Evolutionary conservation across 805 yeast genomes (phyloP).

Genomic region (Pichia ethanolica): DNA sequence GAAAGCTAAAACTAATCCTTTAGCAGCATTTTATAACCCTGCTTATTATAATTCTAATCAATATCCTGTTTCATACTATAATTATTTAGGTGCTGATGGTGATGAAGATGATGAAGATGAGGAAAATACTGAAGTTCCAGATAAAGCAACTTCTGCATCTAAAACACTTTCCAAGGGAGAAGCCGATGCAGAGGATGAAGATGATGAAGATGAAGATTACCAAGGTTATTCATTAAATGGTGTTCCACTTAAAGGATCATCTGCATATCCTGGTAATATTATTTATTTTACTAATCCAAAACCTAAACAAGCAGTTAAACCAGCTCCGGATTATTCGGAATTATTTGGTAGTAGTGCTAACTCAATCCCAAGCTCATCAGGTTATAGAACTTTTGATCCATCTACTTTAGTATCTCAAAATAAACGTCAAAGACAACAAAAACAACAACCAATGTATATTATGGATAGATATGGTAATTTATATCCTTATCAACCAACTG

Average conservation of each 20-base stretch:
- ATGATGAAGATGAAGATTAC: not conserved
- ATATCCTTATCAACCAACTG: slow-evolving; percentile 4
- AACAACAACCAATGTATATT: slow-evolving; percentile 6
- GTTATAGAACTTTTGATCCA: not conserved
- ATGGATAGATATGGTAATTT: slow-evolving; percentile 10
- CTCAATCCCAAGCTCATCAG: not conserved
- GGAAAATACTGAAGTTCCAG: not conserved
- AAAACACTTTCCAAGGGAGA: not conserved
- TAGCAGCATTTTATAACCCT: not conserved
- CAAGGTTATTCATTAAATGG: not conserved
- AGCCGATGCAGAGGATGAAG: not conserved
- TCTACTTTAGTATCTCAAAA: not conserved
- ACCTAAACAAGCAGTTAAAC: not conserved
- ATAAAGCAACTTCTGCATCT: not conserved
- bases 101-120: not conserved
- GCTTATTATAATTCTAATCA: too few species aligned
- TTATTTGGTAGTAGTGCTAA: not conserved
- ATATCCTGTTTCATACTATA: not conserved
- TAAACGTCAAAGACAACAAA: slow-evolving; percentile 3
- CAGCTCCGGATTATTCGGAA: not conserved
- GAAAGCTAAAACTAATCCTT: not conserved
- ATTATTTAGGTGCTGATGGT: not conserved
- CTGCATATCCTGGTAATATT: not conserved
- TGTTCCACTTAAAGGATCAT: not conserved
- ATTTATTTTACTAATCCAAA: not conserved